Base-by-base conservation (phyloP, 2,329 filamentous ascomycete species). In the Mycosphaerella sp. region DNA sequence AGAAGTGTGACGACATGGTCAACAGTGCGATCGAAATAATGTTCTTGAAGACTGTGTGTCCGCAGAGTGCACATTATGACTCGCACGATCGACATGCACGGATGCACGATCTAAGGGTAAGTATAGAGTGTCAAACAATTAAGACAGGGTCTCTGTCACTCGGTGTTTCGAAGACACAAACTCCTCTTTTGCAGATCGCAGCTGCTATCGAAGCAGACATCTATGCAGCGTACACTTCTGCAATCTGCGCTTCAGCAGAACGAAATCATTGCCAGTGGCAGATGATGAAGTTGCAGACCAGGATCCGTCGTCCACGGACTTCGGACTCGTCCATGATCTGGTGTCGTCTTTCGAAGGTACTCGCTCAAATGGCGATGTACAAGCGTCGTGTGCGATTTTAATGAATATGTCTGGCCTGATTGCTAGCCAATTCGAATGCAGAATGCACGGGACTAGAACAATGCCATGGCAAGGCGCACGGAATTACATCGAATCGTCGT, bases 401-500 rank as follows among this genome's bases (percentile, higher is more conserved):
- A 29, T 29, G 2, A 29, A 29, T 29, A 29, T 29, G 26, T 4
- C 26, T 29, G 26, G 26, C 5, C 26, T 29, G 21, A 21, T 21
- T 21, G 21, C 21, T 21, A 21, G 21, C 21, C 21, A 21, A 21
- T 21, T 21, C 21, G 21, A 21, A 21, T 21, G 21, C 21, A 2
- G 21, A 21, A 21, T 21, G 21, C 21, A 21, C 21, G 21, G 21
- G 21, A 21, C 21, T 21, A 21, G 21, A 21, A 21, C 21, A 21
- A 21, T 21, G 42, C 14, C 29, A 12, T 45, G 31, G 23, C 26
- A 10, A 31, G 40, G 43, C 43, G 6, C 10, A 10, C 26, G 43
- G 6, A 29, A 48, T 5, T 14, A 39, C 21, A 42, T 52, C 11
- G 47, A 26, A 48, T 49, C 51, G 59, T 62, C 60, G 43, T 62